These are phyloP conservation scores for Alternaria metachromatica DNA, from an alignment of 2,329 filamentous ascomycete species.

Conservation along the genomic window DNA sequence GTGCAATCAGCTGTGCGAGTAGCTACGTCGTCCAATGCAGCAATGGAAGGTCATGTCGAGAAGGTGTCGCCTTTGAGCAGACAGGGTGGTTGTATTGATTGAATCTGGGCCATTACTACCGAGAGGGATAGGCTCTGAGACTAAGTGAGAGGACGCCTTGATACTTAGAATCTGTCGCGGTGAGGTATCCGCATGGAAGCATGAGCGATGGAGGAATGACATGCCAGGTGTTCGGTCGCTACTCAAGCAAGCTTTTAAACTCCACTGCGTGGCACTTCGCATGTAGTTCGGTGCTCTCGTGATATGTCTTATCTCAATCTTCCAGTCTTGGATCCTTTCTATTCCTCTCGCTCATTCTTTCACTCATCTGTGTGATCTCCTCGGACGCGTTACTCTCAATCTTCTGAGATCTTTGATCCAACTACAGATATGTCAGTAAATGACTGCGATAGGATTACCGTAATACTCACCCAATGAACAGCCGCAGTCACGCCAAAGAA, in stretches of 20 bases:
- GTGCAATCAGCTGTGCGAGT: background rate
- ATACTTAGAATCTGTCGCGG: background rate
- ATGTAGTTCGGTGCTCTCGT: background rate
- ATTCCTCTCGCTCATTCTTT: background rate
- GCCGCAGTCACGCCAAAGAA: constrained; percentile 32
- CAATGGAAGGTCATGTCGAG: background rate
- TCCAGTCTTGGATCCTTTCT: background rate
- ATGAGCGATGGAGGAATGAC: background rate
- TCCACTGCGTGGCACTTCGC: background rate
- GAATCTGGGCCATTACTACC: background rate
- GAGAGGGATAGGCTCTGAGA: background rate
- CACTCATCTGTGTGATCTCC: background rate
- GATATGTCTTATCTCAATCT: background rate
- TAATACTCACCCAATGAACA: constrained; percentile 29
- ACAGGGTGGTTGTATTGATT: background rate
- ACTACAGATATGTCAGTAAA: background rate
- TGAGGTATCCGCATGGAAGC: background rate
- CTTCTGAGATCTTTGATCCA: constrained; percentile 4
- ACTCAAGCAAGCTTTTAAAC: background rate
- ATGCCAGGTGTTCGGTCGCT: background rate
- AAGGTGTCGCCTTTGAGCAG: background rate
- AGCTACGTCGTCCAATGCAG: background rate
- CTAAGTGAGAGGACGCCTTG: background rate
- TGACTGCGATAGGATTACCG: background rate
- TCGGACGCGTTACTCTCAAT: background rate